Evolutionary conservation across 805 yeast species (phyloP).

Genomic region (Brettanomyces sp.): DNA sequence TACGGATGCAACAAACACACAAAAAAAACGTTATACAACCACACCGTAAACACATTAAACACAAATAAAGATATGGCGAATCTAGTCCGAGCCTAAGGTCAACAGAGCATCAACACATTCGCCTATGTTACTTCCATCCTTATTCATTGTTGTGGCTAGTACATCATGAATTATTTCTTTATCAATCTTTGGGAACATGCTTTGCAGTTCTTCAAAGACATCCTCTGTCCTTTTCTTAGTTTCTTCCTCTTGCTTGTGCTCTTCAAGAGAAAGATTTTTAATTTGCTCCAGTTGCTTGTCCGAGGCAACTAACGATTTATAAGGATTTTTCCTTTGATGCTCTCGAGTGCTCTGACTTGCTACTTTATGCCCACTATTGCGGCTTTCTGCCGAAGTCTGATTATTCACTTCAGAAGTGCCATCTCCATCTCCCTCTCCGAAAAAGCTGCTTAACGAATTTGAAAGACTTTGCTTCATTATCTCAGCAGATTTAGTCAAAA

Average conservation of each 20-base stretch:
- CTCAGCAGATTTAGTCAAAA: constrained; percentile 28
- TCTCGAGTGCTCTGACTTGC: constrained; percentile 2
- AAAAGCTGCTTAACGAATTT: constrained; percentile 16
- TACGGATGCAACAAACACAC: too few relatives aligned
- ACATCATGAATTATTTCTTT: constrained; percentile 61
- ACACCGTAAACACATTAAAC: too few relatives aligned
- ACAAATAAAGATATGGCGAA: too few relatives aligned
- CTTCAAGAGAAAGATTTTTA: constrained; percentile 22
- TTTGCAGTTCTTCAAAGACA: constrained; percentile 40
- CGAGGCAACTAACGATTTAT: constrained; percentile 2
- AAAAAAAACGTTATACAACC: too few relatives aligned
- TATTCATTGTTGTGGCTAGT: constrained; percentile 40
- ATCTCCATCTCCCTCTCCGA: constrained; percentile 7
- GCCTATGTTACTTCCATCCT: constrained; percentile 45
- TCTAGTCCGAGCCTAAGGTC: constrained; percentile 10
- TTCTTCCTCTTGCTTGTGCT: constrained; percentile 23
- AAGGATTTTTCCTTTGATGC: neutral
- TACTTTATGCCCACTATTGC: constrained; percentile 6
- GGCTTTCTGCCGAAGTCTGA: neutral
- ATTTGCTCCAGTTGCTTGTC: constrained; percentile 17
- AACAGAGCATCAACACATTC: constrained; percentile 62
- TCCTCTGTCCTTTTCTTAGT: constrained; percentile 35
- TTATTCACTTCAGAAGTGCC: neutral
- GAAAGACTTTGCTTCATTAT: constrained; percentile 26
- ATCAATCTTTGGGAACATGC: constrained; percentile 74